Conservation (phyloP, 805 yeast species). For the Sugiyamaella qingdaonensis region DNA sequence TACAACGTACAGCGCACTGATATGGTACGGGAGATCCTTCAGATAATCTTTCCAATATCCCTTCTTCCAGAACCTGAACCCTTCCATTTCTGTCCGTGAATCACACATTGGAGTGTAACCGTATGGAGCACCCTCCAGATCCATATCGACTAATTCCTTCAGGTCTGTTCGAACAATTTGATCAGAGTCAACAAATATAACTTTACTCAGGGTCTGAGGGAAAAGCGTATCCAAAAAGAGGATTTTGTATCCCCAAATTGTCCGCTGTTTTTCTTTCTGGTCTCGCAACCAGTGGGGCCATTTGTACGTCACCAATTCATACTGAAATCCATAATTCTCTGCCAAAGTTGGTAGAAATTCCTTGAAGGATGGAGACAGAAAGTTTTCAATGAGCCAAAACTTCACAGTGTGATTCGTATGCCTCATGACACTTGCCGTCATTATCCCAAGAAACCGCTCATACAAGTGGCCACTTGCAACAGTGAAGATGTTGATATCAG, state of each 20-base stretch:
- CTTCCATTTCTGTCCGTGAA: constrained; percentile 73
- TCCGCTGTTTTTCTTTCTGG: constrained; percentile 74
- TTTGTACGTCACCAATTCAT: constrained; percentile 74
- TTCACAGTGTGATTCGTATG: constrained; percentile 63
- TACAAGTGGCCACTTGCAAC: constrained; percentile 80
- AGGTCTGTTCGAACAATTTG: constrained; percentile 76
- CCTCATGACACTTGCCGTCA: constrained; percentile 71
- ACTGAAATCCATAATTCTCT: constrained; percentile 54
- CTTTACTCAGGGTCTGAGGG: constrained; percentile 69
- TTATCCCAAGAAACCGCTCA: constrained; percentile 69
- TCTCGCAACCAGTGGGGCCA: constrained; percentile 91
- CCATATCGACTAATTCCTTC: constrained; percentile 60
- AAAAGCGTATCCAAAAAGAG: constrained; percentile 81
- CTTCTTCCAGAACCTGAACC: constrained; percentile 84
- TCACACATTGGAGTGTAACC: constrained; percentile 88
- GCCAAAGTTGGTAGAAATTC: constrained; percentile 58
- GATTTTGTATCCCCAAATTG: constrained; percentile 85
- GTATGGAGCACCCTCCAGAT: constrained; percentile 77
- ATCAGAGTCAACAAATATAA: constrained; percentile 84
- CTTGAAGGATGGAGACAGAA: constrained; percentile 66
- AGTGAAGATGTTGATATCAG: constrained; percentile 73
- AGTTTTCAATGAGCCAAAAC: constrained; percentile 85
- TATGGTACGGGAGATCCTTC: constrained; percentile 59
- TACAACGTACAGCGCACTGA: constrained; percentile 79
- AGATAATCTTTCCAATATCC: constrained; percentile 82